Evolutionary conservation across 208 protist genomes (phyloP).

Genomic region (Vickermania spadyakhi): DNA sequence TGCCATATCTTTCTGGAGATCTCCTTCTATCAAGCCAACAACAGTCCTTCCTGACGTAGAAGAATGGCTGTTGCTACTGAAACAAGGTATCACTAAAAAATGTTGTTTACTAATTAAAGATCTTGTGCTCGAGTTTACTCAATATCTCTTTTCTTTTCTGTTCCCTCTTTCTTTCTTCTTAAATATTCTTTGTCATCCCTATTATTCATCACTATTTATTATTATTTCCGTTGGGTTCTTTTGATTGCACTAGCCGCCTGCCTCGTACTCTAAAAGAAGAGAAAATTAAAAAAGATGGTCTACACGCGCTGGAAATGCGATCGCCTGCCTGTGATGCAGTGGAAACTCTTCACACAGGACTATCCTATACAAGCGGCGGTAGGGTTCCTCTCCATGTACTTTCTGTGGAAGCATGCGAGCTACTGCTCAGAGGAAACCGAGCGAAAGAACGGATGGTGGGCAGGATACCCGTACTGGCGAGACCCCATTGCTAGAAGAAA

Average conservation of each 20-base stretch:
- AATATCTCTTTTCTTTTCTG: background rate
- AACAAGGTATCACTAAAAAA: too few species aligned
- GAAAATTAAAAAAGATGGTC: constrained; percentile 83
- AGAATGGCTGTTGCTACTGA: too few species aligned
- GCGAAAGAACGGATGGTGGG: constrained; percentile 80
- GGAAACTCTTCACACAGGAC: constrained; percentile 86
- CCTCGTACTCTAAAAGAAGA: background rate
- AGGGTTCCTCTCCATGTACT: constrained; percentile 54
- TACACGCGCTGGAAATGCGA: constrained; percentile 92
- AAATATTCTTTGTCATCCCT: background rate
- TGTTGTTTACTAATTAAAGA: too few species aligned
- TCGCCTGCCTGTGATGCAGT: constrained; percentile 66
- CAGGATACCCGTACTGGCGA: constrained; percentile 88
- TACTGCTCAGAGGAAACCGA: constrained; percentile 88
- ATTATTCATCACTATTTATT: background rate
- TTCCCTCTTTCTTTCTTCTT: background rate
- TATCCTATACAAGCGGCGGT: constrained; percentile 63
- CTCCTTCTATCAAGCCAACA: too few species aligned
- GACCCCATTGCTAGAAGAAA: constrained; percentile 86
- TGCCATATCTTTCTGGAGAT: too few species aligned
- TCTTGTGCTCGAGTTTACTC: too few species aligned
- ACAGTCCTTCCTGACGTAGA: too few species aligned
- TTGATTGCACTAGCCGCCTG: background rate
- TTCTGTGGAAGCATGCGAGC: constrained; percentile 76
- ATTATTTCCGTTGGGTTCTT: background rate